Evolutionary conservation across 2,329 filamentous ascomycete species (phyloP).

Genomic region (Rhynchosporium agropyri): DNA sequence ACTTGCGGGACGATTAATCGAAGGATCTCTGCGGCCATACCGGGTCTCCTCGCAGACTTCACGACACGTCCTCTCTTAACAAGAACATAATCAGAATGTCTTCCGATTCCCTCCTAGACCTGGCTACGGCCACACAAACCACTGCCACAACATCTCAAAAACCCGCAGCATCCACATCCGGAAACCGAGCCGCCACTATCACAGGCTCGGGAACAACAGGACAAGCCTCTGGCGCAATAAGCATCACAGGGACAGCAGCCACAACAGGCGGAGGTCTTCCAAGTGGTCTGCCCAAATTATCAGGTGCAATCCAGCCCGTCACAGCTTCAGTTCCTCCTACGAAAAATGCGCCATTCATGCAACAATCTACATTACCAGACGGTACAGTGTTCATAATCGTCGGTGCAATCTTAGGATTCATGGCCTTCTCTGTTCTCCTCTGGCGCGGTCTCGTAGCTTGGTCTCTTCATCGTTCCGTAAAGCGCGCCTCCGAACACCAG

Average conservation of each 20-base stretch:
- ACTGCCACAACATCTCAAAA: constrained; percentile 34
- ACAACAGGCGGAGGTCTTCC: constrained; percentile 27
- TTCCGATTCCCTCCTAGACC: constrained; percentile 10
- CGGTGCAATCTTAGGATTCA: constrained; percentile 81
- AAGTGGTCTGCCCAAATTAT: constrained; percentile 53
- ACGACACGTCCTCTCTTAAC: background rate
- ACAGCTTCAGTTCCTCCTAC: constrained; percentile 80
- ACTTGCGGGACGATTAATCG: background rate
- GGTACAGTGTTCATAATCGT: constrained; percentile 97
- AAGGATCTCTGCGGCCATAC: constrained; percentile 21
- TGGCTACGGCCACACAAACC: constrained; percentile 24
- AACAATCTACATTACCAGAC: constrained; percentile 80
- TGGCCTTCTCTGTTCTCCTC: constrained; percentile 77
- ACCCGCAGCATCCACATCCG: constrained; percentile 24
- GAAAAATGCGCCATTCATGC: constrained; percentile 86
- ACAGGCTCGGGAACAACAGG: constrained; percentile 28
- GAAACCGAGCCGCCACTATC: constrained; percentile 18
- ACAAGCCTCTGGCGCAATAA: constrained; percentile 17
- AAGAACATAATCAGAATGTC: constrained; percentile 2
- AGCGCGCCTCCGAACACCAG: constrained; percentile 78
- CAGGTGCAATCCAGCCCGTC: constrained; percentile 65
- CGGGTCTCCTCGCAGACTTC: constrained; percentile 24
- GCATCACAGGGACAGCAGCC: constrained; percentile 27
- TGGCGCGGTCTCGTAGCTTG: constrained; percentile 90
- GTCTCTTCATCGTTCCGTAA: constrained; percentile 88